Evolutionary conservation across 768 basidiomycete genomes (phyloP), one percentile per base, ranked within the genome.

Genomic region (Kwoniella shandongensis): DNA sequence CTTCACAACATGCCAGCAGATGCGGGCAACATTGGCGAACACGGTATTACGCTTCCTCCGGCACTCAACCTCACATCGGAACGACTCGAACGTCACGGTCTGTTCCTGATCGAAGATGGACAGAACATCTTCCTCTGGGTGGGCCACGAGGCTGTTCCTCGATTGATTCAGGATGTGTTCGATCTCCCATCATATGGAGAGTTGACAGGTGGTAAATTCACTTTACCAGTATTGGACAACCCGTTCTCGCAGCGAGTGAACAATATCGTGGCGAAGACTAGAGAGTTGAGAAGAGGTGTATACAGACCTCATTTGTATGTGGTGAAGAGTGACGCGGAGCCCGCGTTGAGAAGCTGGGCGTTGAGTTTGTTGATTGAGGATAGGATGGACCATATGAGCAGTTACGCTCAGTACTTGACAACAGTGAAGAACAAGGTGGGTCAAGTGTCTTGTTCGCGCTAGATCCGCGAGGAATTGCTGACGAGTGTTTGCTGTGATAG

Each of bases 91-190:
- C 82, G 93, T 47, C 92, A 98, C 68, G 96, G 96, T 56, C 81
- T 99, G 52, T 97, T 87, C 84, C 78, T 99, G 61, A 96, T 99
- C 65, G 96, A 98, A 77, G 94, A 98, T 75, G 89, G 89, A 1
- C 96, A 98, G 77, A 93, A 89, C 20, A 89, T 99, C 72, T 98
- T 99, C 85, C 81, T 98, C 45, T 98, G 91, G 88, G 85, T 99
- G 47, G 96, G 96, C n/a, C 85, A 92, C 27, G 94, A 98, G 74
- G 91, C 96, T 7, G 91, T 98, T n/a, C 90, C 93, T 10, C 88
- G 93, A 72, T 84, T 98, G 44, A 80, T 98, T 59, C 81, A 86
- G 81, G 96, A 99, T 70, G 93, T 97, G 17, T 98, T 99, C 78
- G 85, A 89, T 70, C 81, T 97, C 32, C 86, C 88, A 0, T 86